Evolutionary conservation across 148 eudicot species (phyloP).

Genomic region (Vaccinium myrtillus): DNA sequence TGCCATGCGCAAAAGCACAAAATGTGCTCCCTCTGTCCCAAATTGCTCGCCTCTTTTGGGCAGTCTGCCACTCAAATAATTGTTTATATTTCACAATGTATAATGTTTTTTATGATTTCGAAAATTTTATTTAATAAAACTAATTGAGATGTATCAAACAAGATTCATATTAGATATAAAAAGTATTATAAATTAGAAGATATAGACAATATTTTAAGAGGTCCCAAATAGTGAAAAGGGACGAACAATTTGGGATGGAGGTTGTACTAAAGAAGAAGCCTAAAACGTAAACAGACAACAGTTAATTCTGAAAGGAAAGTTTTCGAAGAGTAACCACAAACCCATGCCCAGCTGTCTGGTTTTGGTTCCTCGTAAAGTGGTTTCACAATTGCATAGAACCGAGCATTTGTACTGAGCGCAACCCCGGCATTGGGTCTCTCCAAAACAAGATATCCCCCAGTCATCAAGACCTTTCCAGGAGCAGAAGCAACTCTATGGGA

Average conservation of each 20-base stretch:
- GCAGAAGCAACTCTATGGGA: constrained; percentile 79
- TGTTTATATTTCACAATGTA: too few relatives aligned
- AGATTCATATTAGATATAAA: too few relatives aligned
- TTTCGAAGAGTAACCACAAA: constrained; percentile 31
- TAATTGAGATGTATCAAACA: too few relatives aligned
- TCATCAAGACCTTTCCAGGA: constrained; percentile 49
- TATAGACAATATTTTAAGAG: too few relatives aligned
- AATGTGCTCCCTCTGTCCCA: too few relatives aligned
- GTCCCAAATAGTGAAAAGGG: too few relatives aligned
- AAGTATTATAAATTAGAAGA: too few relatives aligned
- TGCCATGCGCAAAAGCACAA: neutral
- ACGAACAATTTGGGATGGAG: too few relatives aligned
- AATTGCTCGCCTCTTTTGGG: too few relatives aligned
- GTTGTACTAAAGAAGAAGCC: neutral
- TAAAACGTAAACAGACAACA: neutral
- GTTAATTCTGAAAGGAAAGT: neutral
- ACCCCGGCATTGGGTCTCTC: constrained; percentile 96
- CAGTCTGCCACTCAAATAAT: too few relatives aligned
- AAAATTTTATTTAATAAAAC: too few relatives aligned
- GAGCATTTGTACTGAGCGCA: constrained; percentile 90
- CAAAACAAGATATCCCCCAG: constrained; percentile 65
- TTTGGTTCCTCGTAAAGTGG: constrained; percentile 62
- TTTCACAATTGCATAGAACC: constrained; percentile 82
- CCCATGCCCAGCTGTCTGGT: constrained; percentile 84
- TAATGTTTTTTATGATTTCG: too few relatives aligned